Conservation (phyloP, 306 rosid species). For the Inga leiocalycina region DNA sequence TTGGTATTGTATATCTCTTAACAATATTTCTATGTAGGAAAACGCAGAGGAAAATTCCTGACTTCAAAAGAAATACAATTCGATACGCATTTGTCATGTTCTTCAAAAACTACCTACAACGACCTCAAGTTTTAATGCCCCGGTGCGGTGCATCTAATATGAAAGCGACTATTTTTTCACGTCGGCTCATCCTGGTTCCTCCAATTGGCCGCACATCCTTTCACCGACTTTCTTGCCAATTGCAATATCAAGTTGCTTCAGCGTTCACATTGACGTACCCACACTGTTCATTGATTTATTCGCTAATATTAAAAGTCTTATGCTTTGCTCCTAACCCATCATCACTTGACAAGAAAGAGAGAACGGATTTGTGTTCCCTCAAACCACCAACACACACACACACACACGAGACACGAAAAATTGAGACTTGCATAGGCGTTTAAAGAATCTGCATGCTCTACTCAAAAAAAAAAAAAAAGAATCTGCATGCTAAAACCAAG, state of each 20-base stretch:
- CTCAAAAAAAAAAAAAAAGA: too few species aligned
- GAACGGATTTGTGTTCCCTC: neutral
- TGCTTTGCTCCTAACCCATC: neutral
- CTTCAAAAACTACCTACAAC: neutral
- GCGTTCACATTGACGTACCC: constrained; percentile 32
- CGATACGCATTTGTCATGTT: neutral
- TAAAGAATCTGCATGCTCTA: constrained; percentile 21
- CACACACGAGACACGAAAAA: neutral
- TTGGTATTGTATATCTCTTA: too few species aligned
- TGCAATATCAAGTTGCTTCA: constrained; percentile 1
- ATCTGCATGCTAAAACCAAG: neutral
- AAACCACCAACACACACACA: neutral
- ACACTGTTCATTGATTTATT: constrained; percentile 15
- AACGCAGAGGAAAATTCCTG: neutral
- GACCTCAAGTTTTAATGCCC: neutral
- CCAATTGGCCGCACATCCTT: neutral
- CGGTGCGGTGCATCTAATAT: neutral
- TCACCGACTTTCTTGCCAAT: constrained; percentile 22
- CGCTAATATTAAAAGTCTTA: neutral
- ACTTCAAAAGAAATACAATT: neutral
- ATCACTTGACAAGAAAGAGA: neutral
- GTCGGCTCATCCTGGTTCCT: constrained; percentile 37
- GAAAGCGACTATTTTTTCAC: neutral
- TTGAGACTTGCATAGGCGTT: neutral
- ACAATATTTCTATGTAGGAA: neutral